A percentile compares a stretch with the other conserved stretches of the same genome.
Evolutionary conservation across 495 filamentous ascomycete genomes (phyloP).

Genomic region (Penicillium herquei): DNA sequence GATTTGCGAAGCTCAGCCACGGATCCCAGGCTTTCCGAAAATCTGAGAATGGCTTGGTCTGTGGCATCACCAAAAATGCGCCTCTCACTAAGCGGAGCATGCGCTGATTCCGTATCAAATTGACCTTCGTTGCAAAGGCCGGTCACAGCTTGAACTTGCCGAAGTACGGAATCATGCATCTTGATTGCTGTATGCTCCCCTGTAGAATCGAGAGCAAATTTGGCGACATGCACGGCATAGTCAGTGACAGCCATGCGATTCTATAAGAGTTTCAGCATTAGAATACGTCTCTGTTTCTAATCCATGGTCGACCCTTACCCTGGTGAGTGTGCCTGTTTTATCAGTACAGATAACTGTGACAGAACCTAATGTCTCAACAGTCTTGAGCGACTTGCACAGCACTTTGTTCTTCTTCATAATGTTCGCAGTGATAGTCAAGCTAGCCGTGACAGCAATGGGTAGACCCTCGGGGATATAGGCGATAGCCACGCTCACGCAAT

Average conservation of each 20-base stretch:
- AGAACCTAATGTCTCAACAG: constrained; percentile 67
- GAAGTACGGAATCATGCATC: constrained; percentile 23
- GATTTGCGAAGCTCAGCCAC: constrained; percentile 39
- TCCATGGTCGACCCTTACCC: constrained; percentile 26
- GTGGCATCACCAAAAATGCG: constrained; percentile 68
- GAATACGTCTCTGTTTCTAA: no score
- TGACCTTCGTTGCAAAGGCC: constrained; percentile 67
- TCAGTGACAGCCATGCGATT: constrained; percentile 63
- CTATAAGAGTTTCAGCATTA: constrained; percentile 20
- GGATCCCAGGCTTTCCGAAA: constrained; percentile 55
- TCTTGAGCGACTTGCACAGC: constrained; percentile 64
- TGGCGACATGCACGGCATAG: constrained; percentile 27
- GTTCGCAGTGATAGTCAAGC: constrained; percentile 55
- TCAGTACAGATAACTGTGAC: constrained; percentile 68
- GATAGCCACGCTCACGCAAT: constrained; percentile 61
- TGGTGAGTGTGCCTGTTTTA: constrained; percentile 68
- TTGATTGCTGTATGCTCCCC: constrained; percentile 31
- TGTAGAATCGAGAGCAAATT: constrained; percentile 34
- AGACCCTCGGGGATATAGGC: constrained; percentile 71
- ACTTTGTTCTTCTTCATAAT: constrained; percentile 63
- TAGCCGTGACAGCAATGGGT: constrained; percentile 60
- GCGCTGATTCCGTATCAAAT: constrained; percentile 53
- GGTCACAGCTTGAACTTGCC: constrained; percentile 49
- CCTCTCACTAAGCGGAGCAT: constrained; percentile 49
- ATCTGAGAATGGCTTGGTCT: constrained; percentile 64